phyloP scores from a whole-genome alignment of 2,329 filamentous ascomycete genomes.

The Colletotrichum sojae region DNA sequence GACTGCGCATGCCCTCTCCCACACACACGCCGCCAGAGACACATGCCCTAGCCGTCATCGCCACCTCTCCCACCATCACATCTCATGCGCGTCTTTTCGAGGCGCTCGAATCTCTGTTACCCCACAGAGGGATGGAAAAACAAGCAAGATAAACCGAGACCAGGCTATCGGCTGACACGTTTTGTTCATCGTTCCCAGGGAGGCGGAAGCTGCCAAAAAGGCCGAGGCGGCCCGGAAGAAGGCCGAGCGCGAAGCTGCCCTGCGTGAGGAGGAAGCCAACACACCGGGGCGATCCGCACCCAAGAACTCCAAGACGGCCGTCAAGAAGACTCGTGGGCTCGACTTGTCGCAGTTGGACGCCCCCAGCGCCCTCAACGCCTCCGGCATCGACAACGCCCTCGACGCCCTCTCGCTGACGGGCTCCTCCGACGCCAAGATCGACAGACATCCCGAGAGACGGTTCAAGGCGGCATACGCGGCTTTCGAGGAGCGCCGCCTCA shows the following conservation, averaged over 20 bases:
- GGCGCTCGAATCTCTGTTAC: conserved; percentile 16
- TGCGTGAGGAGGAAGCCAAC: conserved; percentile 85
- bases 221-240: conserved; percentile 89
- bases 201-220: conserved; percentile 87
- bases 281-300: conserved; percentile 70
- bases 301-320: conserved; percentile 78
- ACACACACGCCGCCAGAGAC: conserved; percentile 3
- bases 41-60: not conserved
- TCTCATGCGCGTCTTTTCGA: conserved; percentile 12
- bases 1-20: conserved; percentile 1
- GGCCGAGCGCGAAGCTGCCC: conserved; percentile 87
- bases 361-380: conserved; percentile 78
- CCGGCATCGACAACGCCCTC: conserved; percentile 93
- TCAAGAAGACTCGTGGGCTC: conserved; percentile 79
- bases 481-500: conserved; percentile 84
- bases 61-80: not conserved
- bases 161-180: conserved; percentile 29
- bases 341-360: conserved; percentile 83
- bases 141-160: not conserved
- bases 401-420: conserved; percentile 82
- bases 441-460: conserved; percentile 88
- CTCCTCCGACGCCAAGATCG: conserved; percentile 76
- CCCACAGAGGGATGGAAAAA: conserved; percentile 1
- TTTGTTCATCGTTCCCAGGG: conserved; percentile 65
- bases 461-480: conserved; percentile 88